Conservation (phyloP, 179 eudicot genomes). For the Gypsophila paniculata region DNA sequence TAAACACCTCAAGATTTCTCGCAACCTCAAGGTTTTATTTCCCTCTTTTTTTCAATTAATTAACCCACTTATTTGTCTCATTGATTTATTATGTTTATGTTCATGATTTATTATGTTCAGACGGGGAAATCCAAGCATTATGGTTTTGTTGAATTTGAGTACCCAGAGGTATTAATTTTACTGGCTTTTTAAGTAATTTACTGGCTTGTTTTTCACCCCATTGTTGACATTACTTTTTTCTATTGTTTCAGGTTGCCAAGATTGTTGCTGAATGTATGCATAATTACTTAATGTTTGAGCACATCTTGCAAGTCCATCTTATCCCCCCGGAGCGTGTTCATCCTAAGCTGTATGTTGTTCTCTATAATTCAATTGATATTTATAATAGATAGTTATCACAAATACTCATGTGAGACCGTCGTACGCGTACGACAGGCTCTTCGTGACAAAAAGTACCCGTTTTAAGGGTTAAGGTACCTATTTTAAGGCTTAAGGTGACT, state of each 20-base stretch:
- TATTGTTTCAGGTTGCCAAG: constrained; percentile 46
- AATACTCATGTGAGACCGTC: no score
- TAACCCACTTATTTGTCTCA: no score
- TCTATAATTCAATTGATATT: neutral
- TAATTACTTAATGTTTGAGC: constrained; percentile 69
- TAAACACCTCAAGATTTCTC: constrained; percentile 32
- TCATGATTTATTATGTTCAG: constrained; percentile 16
- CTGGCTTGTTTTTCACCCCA: neutral
- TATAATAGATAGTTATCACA: no score
- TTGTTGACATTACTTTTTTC: neutral
- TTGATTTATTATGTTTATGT: no score
- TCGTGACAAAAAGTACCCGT: no score
- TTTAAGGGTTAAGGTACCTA: no score
- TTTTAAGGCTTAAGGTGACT: no score
- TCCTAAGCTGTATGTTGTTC: constrained; percentile 58
- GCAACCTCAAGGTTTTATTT: constrained; percentile 58
- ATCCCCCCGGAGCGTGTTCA: constrained; percentile 65
- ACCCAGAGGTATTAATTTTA: constrained; percentile 59
- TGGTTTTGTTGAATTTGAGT: constrained; percentile 83
- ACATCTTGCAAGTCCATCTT: constrained; percentile 59
- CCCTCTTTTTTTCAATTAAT: neutral
- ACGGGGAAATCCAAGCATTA: constrained; percentile 88
- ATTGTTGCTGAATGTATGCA: constrained; percentile 87
- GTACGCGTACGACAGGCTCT: no score
- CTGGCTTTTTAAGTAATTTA: neutral